phyloP scores from a whole-genome alignment of 345 rosid species.

The Kandelia obovata region DNA sequence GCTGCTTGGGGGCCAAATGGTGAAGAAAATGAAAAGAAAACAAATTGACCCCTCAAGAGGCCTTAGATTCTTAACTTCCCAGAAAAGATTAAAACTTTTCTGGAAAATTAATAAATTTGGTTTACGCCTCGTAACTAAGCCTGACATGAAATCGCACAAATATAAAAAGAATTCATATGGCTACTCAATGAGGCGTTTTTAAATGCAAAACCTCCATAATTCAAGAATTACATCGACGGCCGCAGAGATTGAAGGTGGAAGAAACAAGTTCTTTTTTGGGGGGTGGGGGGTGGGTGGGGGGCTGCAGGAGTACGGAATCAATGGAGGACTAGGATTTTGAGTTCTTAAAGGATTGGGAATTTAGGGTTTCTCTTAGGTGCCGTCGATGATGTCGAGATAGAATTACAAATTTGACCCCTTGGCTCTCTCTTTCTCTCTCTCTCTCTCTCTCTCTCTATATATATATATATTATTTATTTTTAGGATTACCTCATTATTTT shows the following conservation, averaged over 20 bases:
- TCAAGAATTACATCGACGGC: constrained; percentile 19
- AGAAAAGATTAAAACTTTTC: not conserved
- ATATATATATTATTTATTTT: too few relatives aligned
- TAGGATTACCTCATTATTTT: too few relatives aligned
- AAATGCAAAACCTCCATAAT: not conserved
- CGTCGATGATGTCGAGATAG: not conserved
- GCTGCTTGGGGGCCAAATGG: constrained; percentile 25
- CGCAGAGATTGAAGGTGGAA: too few relatives aligned
- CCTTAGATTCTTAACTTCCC: not conserved
- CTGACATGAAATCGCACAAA: constrained; percentile 17
- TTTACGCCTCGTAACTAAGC: constrained; percentile 38
- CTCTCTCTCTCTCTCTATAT: too few relatives aligned
- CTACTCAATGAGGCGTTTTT: constrained; percentile 25
- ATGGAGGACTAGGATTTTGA: not conserved
- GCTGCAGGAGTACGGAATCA: too few relatives aligned
- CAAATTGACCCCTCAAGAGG: constrained; percentile 15
- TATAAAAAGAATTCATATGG: not conserved
- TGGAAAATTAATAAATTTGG: constrained; percentile 1
- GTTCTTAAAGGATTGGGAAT: not conserved
- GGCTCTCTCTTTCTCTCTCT: too few relatives aligned
- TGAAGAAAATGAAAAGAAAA: not conserved
- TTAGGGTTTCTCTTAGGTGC: constrained; percentile 1
- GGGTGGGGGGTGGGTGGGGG: too few relatives aligned
- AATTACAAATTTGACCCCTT: constrained; percentile 6
- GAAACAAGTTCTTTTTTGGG: too few relatives aligned